These are phyloP conservation scores for Sungouiozyma intestinalis DNA, from an alignment of 805 yeast species.

Conservation along the genomic window DNA sequence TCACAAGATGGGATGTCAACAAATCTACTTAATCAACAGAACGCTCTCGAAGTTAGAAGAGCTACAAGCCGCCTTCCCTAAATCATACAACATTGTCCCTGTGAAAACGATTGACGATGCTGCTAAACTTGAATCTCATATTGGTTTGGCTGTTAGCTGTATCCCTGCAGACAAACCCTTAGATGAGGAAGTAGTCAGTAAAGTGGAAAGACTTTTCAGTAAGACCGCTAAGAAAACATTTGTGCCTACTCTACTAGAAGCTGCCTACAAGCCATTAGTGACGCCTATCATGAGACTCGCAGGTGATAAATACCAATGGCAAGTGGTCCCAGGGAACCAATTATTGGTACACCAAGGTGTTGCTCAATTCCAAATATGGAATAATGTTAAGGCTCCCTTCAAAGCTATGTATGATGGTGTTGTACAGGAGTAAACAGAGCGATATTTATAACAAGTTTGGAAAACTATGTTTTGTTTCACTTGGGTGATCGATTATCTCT, in stretches of 20 bases:
- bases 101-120: conserved; percentile 42
- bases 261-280: conserved; percentile 83
- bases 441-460: too few species aligned
- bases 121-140: conserved; percentile 29
- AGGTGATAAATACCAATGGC: conserved; percentile 51
- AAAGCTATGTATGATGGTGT: conserved; percentile 54
- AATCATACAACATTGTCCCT: conserved; percentile 45
- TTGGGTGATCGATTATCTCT: too few species aligned
- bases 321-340: conserved; percentile 80
- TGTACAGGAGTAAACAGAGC: conserved; percentile 19
- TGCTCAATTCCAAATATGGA: conserved; percentile 74
- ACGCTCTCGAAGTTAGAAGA: conserved; percentile 54
- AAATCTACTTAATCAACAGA: conserved; percentile 73
- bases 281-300: conserved; percentile 86
- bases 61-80: conserved; percentile 52
- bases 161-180: conserved; percentile 74
- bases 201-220: conserved; percentile 38
- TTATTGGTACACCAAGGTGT: conserved; percentile 92
- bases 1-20: conserved; percentile 62
- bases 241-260: conserved; percentile 62
- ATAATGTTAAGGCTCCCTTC: conserved; percentile 55
- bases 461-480: too few species aligned
- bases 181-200: conserved; percentile 39
- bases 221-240: conserved; percentile 34
- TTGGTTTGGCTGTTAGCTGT: conserved; percentile 63